Evolutionary conservation across 495 filamentous ascomycete species (phyloP), one percentile per base, ranked within the genome.

Genomic region (Penicilliopsis zonata): DNA sequence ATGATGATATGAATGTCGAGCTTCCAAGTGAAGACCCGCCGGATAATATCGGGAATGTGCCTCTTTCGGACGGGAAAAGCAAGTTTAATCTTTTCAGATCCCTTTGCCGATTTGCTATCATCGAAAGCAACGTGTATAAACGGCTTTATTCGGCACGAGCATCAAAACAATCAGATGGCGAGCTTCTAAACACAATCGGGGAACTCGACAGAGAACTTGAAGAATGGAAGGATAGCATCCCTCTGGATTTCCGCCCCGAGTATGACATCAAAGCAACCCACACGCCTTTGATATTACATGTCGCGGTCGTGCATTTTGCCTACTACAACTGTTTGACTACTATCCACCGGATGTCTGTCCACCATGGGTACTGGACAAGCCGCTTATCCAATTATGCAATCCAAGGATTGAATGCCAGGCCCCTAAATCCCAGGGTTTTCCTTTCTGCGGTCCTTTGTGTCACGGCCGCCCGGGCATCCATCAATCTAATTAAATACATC

Each of bases 261-360:
- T 74, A 93, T 53, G 87, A 94, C 55, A 94, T 96, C 41, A 86
- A 84, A 54, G 78, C 83, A 3, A 74, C 78, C 0, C 85, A 96
- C 49, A 86, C 82, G 1, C 86, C 88, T 6, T 67, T 96, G 15
- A 80, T 98, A 20, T 65, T 98, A 2, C 92, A 95, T 38, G 72
- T 98, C 37, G 85, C 90, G 30, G 80, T 93, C 44, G 58, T 98
- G 24, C 90, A 96, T 48, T 94, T 96, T 49, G 76, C 85, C 19
- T 98, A 98, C 57, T 95, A 98, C 63, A 98, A 96, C 50, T 92
- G 85, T 44, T 65, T 98, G 34, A 95, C 87, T 9, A 98, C 90
- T 1, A 94, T 98, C 33, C 90, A 98, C 57, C 83, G 90, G 14
- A 96, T 96, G 90, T 92, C 85, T 3, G 78, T 95, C 31, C 90